Evolutionary conservation across 306 rosid genomes (phyloP).

Genomic region (Sesbania bispinosa): DNA sequence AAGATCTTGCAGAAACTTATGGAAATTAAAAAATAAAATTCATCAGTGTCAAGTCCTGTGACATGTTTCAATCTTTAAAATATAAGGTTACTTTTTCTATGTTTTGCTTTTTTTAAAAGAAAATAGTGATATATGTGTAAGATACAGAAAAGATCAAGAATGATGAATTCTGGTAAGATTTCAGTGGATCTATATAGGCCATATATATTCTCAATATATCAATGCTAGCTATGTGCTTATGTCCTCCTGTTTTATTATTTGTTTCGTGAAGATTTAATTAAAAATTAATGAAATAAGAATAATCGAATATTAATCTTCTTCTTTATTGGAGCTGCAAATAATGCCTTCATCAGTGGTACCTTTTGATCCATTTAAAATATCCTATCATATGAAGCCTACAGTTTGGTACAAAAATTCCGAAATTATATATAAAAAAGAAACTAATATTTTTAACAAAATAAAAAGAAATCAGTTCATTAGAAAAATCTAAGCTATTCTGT

Average conservation of each 20-base stretch:
- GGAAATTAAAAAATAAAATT: neutral
- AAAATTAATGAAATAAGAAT: no score
- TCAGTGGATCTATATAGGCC: neutral
- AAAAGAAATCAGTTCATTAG: no score
- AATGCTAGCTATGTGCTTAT: no score
- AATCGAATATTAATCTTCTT: neutral
- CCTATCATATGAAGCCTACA: no score
- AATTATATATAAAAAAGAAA: no score
- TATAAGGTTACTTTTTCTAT: neutral
- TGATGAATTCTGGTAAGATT: constrained; percentile 5
- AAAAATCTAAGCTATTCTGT: no score
- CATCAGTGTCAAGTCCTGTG: neutral
- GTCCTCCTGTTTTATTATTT: neutral
- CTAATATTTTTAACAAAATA: no score
- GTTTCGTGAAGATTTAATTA: neutral
- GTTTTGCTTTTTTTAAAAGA: neutral
- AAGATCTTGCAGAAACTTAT: neutral
- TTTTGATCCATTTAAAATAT: no score
- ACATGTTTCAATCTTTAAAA: neutral
- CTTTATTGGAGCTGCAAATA: neutral
- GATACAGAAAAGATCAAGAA: constrained; percentile 11
- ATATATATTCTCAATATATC: neutral
- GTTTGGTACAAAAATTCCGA: no score
- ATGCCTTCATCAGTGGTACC: no score
- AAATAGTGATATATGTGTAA: neutral